Evolutionary conservation across 2,329 filamentous ascomycete genomes (phyloP).

Genomic region (Exophiala bonariae): DNA sequence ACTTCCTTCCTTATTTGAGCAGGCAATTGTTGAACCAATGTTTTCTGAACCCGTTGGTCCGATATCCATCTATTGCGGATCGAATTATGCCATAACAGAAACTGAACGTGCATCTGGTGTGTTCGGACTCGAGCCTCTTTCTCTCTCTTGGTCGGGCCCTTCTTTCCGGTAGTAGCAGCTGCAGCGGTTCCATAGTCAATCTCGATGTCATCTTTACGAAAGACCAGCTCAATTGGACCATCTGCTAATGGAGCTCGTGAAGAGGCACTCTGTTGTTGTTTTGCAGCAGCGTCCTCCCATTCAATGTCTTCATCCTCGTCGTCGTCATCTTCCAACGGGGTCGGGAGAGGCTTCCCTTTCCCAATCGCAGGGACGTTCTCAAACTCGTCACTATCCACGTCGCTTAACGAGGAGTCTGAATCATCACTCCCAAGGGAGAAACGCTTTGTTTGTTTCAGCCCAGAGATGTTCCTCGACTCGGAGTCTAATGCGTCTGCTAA

Average conservation of each 20-base stretch:
- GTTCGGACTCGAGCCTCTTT: conserved; percentile 73
- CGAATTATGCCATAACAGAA: conserved; percentile 85
- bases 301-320: conserved; percentile 63
- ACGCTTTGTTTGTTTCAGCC: conserved; percentile 7
- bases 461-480: conserved; percentile 16
- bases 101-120: conserved; percentile 86
- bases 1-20: conserved; percentile 69
- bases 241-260: conserved; percentile 51
- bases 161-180: conserved; percentile 67
- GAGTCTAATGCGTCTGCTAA: conserved; percentile 22
- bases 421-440: conserved; percentile 28
- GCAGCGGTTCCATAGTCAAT: conserved; percentile 57
- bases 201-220: conserved; percentile 56
- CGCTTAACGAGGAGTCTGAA: conserved; percentile 40
- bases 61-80: conserved; percentile 82
- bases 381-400: conserved; percentile 54
- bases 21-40: conserved; percentile 72
- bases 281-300: conserved; percentile 57
- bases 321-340: conserved; percentile 58
- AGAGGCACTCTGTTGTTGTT: conserved; percentile 36
- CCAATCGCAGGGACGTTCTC: conserved; percentile 46
- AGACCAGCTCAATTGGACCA: conserved; percentile 72
- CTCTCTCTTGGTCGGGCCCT: conserved; percentile 82
- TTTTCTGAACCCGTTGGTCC: conserved; percentile 72
- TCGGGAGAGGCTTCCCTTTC: conserved; percentile 18